A percentile compares a stretch with the other conserved stretches of the same genome.
Conservation (phyloP, 2,329 filamentous ascomycete genomes). For the Aureobasidium sp. region DNA sequence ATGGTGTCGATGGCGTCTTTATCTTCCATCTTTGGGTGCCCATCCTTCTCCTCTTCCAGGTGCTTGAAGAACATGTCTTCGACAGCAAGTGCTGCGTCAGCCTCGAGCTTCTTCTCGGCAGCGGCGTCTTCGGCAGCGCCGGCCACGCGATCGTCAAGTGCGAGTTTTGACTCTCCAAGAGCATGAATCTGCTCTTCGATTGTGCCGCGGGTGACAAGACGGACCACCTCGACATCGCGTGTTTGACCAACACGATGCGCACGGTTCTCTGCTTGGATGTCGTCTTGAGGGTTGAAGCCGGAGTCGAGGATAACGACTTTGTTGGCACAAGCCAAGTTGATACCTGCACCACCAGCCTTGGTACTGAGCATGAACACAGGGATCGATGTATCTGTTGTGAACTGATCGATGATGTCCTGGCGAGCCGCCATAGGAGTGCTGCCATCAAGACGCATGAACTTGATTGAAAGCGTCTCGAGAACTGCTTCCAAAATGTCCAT, state of each 20-base stretch:
- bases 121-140: slow-evolving; percentile 37
- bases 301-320: slow-evolving; percentile 97
- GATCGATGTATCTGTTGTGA: slow-evolving; percentile 66
- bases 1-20: slow-evolving; percentile 10
- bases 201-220: slow-evolving; percentile 70
- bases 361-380: slow-evolving; percentile 90
- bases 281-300: slow-evolving; percentile 96
- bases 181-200: slow-evolving; percentile 92
- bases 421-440: slow-evolving; percentile 72
- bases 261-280: slow-evolving; percentile 95
- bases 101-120: slow-evolving; percentile 38
- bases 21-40: slow-evolving; percentile 12
- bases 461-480: slow-evolving; percentile 61
- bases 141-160: slow-evolving; percentile 68
- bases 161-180: slow-evolving; percentile 85
- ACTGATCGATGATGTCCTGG: slow-evolving; percentile 81
- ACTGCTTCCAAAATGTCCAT: slow-evolving; percentile 85
- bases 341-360: slow-evolving; percentile 89
- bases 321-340: slow-evolving; percentile 91
- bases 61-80: slow-evolving; percentile 33
- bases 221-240: slow-evolving; percentile 79
- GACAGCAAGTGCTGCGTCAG: slow-evolving; percentile 25
- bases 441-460: slow-evolving; percentile 81
- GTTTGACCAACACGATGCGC: slow-evolving; percentile 92
- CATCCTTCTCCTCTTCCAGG: slow-evolving; percentile 11